These are phyloP conservation scores for Alternaria hordeiaustralica DNA, from an alignment of 2,329 filamentous ascomycete species.

Conservation along the genomic window DNA sequence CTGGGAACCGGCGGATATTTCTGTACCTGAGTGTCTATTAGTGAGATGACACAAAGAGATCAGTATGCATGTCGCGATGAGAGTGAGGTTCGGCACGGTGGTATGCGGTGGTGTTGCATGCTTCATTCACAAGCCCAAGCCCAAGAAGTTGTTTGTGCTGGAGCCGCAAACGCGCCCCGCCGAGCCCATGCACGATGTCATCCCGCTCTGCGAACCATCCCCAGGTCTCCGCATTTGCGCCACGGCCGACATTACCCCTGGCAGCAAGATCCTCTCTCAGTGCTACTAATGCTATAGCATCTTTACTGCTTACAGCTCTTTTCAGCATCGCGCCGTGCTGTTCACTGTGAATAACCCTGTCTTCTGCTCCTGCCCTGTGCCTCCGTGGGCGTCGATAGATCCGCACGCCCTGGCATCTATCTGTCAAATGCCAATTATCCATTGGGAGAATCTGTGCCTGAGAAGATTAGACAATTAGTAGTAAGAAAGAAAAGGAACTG, in stretches of 20 bases:
- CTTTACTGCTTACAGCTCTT: not conserved
- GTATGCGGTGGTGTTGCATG: not conserved
- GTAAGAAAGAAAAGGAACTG: not conserved
- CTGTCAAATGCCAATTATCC: not conserved
- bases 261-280: not conserved
- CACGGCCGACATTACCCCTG: not conserved
- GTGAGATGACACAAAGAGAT: not conserved
- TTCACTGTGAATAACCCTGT: not conserved
- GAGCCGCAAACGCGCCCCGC: conserved; percentile 6
- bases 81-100: not conserved
- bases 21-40: not conserved
- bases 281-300: not conserved
- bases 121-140: not conserved
- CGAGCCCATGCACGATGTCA: not conserved
- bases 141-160: not conserved
- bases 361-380: not conserved
- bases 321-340: not conserved
- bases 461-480: not conserved
- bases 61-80: not conserved
- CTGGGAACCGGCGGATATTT: not conserved
- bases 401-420: not conserved
- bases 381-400: not conserved
- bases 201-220: not conserved
- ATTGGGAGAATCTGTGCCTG: not conserved
- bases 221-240: not conserved